Evolutionary conservation across 768 basidiomycete genomes (phyloP), one percentile per base, ranked within the genome.

Genomic region (Termitomyces bulborhizus): DNA sequence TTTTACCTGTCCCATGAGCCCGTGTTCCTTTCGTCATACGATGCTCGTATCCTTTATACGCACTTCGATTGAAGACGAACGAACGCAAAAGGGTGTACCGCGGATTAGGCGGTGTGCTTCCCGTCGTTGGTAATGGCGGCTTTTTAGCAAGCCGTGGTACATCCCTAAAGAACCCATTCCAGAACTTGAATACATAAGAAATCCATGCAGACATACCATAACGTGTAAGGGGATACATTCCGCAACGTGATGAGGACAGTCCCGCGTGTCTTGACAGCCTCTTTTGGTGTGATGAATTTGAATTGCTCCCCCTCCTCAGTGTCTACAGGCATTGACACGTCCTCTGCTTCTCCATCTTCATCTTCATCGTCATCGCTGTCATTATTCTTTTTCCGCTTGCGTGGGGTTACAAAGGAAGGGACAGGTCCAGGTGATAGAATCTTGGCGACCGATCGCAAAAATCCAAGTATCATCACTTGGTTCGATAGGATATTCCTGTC

Each of bases 11-110:
- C 29, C 82, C 86, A 65, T 80, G 80, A 0, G 68, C 89, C 66
- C 81, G 77, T 73, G 81, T 91, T 5, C 95, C 95, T 64, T 93
- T 88, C 3, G 96, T 97, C 85, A 96, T 88, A n/a, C 91, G 76
- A 67, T 98, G 96, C 62, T 86, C 86, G 63, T 98, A 98, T 1
- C 91, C 93, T 46, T 79, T 81, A 84, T 93, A 98, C 0, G 73
- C 59, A 9, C 68, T 67, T 41, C 89, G 76, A 41, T 83, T 73
- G 65, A 98, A 98, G 16, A 68, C 74, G 68, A 95, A 98, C 0
- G 93, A 95, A 29, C 90, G 81, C 16, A 93, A 67, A 11, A 88
- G 76, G 2, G 68, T 77, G 66, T 88, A 98, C 4, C 68, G 72
- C 5, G 90, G 88, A 65, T 86, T 88, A n/a, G 73, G 69, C 3